These are phyloP conservation scores for Tolypocladium album DNA, from an alignment of 2,329 filamentous ascomycete genomes.

Conservation along the genomic window DNA sequence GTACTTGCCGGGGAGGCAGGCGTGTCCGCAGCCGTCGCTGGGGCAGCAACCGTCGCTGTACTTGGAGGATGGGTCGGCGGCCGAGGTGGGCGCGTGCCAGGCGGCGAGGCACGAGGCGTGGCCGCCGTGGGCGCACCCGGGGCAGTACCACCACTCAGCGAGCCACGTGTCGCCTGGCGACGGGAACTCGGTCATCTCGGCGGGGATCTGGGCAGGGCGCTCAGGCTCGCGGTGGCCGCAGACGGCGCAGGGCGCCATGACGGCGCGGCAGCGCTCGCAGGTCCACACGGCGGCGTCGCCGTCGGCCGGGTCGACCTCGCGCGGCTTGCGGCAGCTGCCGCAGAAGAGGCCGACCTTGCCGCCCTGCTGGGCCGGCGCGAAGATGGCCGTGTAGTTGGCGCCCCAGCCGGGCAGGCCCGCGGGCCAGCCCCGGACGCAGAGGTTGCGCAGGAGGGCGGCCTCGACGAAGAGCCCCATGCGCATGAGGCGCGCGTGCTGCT, in stretches of 20 bases:
- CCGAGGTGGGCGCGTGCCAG: slow-evolving; percentile 35
- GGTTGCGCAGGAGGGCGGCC: slow-evolving; percentile 49
- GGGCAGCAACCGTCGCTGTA: slow-evolving; percentile 50
- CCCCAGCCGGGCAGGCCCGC: slow-evolving; percentile 40
- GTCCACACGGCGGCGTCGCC: slow-evolving; percentile 39
- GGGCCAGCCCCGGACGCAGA: slow-evolving; percentile 48
- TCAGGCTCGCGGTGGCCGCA: slow-evolving; percentile 44
- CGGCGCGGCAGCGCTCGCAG: slow-evolving; percentile 43
- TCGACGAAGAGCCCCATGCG: slow-evolving; percentile 49
- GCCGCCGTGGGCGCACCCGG: slow-evolving; percentile 51
- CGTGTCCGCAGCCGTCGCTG: slow-evolving; percentile 54
- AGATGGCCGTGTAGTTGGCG: slow-evolving; percentile 43
- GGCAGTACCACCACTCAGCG: slow-evolving; percentile 52
- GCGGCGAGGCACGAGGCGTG: slow-evolving; percentile 48
- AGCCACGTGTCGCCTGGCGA: slow-evolving; percentile 12
- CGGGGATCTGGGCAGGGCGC: slow-evolving; percentile 25
- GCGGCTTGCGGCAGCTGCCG: slow-evolving; percentile 43
- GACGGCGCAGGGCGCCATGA: slow-evolving; percentile 47
- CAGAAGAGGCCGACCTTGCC: slow-evolving; percentile 45
- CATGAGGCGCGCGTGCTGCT: slow-evolving; percentile 50
- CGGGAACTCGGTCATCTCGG: slow-evolving; percentile 16
- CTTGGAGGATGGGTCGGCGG: slow-evolving; percentile 10
- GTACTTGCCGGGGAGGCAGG: slow-evolving; percentile 48
- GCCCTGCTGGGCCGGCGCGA: slow-evolving; percentile 41
- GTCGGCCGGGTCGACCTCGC: slow-evolving; percentile 37